phyloP scores from a whole-genome alignment of 2,329 filamentous ascomycete genomes.

The Stachybotrys echinatus region DNA sequence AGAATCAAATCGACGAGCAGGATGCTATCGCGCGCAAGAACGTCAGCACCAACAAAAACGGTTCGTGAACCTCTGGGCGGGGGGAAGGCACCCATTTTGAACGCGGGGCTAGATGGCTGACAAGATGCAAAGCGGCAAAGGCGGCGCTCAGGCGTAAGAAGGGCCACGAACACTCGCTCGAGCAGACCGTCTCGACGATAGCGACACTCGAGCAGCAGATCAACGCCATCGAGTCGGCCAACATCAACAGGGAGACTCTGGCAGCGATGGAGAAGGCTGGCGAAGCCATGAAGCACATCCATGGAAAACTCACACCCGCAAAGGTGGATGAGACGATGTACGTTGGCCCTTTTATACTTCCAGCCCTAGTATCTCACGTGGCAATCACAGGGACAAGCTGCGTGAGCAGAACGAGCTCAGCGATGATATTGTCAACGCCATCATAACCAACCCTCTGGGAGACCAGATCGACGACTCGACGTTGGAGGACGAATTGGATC shows the following conservation, averaged over 20 bases:
- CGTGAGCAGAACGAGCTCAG: constrained; percentile 89
- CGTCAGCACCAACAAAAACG: constrained; percentile 78
- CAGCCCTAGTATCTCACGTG: constrained; percentile 23
- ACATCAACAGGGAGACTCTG: constrained; percentile 97
- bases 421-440: constrained; percentile 85
- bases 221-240: constrained; percentile 93
- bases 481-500: constrained; percentile 77
- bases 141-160: constrained; percentile 91
- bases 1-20: constrained; percentile 90
- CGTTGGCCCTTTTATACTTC: too few species aligned
- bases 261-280: constrained; percentile 90
- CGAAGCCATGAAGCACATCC: constrained; percentile 87
- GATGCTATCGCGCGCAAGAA: constrained; percentile 85
- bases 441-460: constrained; percentile 64
- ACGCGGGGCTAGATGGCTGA: constrained; percentile 16
- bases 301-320: constrained; percentile 83
- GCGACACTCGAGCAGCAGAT: constrained; percentile 92
- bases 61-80: constrained; percentile 46
- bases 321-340: constrained; percentile 96
- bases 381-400: constrained; percentile 69
- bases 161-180: constrained; percentile 82
- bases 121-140: constrained; percentile 65
- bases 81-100: constrained; percentile 1
- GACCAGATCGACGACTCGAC: constrained; percentile 79
- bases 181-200: constrained; percentile 87